Evolutionary conservation across 495 filamentous ascomycete species (phyloP), one percentile per base, ranked within the genome.

Genomic region (Daldinia grandis): DNA sequence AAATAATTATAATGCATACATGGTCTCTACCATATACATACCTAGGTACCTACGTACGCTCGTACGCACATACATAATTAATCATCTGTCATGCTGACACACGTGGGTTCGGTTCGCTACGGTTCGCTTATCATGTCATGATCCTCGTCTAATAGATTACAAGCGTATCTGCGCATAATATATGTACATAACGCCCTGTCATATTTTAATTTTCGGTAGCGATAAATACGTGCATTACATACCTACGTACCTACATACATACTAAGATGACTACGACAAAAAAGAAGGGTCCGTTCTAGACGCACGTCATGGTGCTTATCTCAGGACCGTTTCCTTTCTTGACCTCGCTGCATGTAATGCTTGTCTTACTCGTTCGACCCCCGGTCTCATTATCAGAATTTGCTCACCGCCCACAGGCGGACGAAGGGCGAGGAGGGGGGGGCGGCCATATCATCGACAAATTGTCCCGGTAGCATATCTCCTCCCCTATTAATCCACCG

Each of bases 321-420:
- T 73, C 70, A 73, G 56, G 68, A 69, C 70, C 28, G 69, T 68
- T 72, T 68, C 69, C 69, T 68, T 72, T 72, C 69, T 68, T 54
- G 69, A 68, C 50, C 56, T 65, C 56, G 64, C 69, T 57, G 69
- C 67, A 64, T 68, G 69, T 49, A 47, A 64, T 68, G 69, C 56
- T 47, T 62, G 70, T 73, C 70, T 73, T 69, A 73, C 65, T 73
- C 70, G 60, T 69, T 66, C 61, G 62, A 68, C 65, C 65, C 69
- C 64, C 64, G 69, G 56, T 49, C 61, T 49, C 38, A 60, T 49
- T 53, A 64, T 62, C 12, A 50, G 60, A 60, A 58, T 50, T 68
- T 62, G 55, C 64, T 68, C 69, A 68, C 64, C 69, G 69, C 64
- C 60, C 68, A 56, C 69, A 44, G 40, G 62, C 61, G 51, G 57